Conservation (phyloP, 345 rosid genomes). For the Gynandropsis gynandra region DNA sequence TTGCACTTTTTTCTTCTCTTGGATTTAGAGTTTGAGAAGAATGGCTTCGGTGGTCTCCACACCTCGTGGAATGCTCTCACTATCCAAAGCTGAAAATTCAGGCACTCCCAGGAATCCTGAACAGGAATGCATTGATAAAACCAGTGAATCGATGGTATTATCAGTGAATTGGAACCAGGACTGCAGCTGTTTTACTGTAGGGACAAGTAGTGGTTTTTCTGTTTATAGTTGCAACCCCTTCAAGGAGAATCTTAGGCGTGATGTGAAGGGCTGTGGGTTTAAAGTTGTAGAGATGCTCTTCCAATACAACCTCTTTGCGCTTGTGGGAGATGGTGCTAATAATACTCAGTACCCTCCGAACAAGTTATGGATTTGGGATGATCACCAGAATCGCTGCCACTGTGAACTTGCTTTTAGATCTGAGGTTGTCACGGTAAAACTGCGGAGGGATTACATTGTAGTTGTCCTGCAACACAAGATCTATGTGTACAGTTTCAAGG, state of each 20-base stretch:
- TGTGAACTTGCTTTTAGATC: conserved; percentile 68
- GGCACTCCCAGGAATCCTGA: conserved; percentile 21
- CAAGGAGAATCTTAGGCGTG: conserved; percentile 50
- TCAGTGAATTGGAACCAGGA: conserved; percentile 77
- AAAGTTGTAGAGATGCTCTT: conserved; percentile 82
- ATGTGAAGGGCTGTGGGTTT: conserved; percentile 50
- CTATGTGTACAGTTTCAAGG: conserved; percentile 52
- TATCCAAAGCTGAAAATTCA: conserved; percentile 23
- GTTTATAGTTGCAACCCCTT: conserved; percentile 66
- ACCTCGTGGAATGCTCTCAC: conserved; percentile 29
- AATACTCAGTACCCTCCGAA: conserved; percentile 55
- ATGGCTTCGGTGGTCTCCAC: conserved; percentile 17
- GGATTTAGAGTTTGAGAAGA: too few relatives aligned
- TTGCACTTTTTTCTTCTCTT: too few relatives aligned
- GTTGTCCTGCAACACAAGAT: conserved; percentile 67
- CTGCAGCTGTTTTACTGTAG: conserved; percentile 68
- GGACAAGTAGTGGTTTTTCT: conserved; percentile 56
- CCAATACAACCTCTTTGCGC: conserved; percentile 66
- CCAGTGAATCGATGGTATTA: conserved; percentile 34
- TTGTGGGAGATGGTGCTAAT: conserved; percentile 48
- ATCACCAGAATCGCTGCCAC: conserved; percentile 50
- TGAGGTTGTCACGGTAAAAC: conserved; percentile 54
- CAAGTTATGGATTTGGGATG: conserved; percentile 80
- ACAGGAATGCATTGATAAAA: conserved; percentile 29
- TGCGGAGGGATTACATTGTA: conserved; percentile 55